Conservation (phyloP, 768 basidiomycete species). For the Trametes coccinea region DNA sequence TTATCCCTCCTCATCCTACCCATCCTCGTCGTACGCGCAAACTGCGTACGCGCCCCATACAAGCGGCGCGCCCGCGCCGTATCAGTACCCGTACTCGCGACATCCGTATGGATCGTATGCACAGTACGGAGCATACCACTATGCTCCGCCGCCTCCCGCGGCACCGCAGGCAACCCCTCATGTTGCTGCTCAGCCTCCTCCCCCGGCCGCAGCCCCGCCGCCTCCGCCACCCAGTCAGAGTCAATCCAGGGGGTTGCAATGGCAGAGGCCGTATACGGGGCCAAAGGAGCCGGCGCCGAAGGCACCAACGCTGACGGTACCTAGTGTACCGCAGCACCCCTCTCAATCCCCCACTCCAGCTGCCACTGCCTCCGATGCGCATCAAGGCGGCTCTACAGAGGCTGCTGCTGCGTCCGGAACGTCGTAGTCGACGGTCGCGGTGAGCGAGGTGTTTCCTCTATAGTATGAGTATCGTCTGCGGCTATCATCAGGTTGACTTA, state of each 20-base stretch:
- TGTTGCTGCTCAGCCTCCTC: neutral
- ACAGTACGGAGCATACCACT: neutral
- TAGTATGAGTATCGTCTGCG: neutral
- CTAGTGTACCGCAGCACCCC: neutral
- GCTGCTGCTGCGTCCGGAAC: neutral
- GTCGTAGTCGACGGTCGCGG: neutral
- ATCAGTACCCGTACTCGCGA: constrained; percentile 9
- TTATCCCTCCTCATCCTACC: neutral
- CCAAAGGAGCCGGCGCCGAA: constrained; percentile 16
- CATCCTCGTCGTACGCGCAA: neutral
- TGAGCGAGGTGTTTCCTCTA: neutral
- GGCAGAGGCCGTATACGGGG: constrained; percentile 39
- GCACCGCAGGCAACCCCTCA: too few relatives aligned
- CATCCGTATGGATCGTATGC: neutral
- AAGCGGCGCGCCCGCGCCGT: neutral
- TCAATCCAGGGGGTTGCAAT: constrained; percentile 30
- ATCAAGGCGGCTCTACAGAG: neutral
- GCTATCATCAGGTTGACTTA: neutral
- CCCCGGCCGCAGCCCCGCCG: neutral
- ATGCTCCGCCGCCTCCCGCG: neutral
- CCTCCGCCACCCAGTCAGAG: neutral
- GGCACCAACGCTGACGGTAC: neutral
- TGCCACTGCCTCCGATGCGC: neutral
- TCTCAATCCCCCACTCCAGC: neutral
- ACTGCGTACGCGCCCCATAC: neutral